Conservation (phyloP, 1,139 yeast genomes). For the Scheffersomyces stambukii region DNA sequence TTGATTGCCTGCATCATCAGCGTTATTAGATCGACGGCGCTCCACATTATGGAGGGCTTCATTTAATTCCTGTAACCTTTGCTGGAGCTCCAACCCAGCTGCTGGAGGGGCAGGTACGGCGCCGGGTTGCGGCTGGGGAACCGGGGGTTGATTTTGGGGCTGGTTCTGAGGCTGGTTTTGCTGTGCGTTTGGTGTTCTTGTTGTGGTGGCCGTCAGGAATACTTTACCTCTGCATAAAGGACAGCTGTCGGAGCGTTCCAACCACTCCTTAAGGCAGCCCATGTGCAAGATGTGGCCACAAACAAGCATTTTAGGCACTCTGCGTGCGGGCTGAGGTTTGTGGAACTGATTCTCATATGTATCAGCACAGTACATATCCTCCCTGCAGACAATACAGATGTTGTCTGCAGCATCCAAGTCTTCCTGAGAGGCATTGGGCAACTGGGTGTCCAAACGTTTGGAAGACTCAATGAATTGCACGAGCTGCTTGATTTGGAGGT, state of each 20-base stretch:
- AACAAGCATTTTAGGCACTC: constrained; percentile 66
- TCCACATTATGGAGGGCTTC: constrained; percentile 1
- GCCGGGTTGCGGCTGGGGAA: background rate
- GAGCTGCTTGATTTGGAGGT: constrained; percentile 50
- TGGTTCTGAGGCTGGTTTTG: background rate
- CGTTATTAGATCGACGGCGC: too few species aligned
- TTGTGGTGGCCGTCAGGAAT: constrained; percentile 15
- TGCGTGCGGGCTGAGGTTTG: constrained; percentile 33
- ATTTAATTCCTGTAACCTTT: constrained; percentile 3
- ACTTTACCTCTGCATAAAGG: constrained; percentile 90
- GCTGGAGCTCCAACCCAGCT: constrained; percentile 2
- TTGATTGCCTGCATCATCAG: too few species aligned
- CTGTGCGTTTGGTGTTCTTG: too few species aligned
- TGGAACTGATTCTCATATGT: constrained; percentile 20
- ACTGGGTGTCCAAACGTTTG: constrained; percentile 58
- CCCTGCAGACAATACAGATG: constrained; percentile 81
- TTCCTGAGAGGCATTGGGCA: constrained; percentile 55
- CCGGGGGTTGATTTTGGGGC: background rate
- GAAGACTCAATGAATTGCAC: constrained; percentile 57
- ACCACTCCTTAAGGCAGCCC: constrained; percentile 91
- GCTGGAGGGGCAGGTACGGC: constrained; percentile 1
- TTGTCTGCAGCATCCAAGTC: constrained; percentile 61
- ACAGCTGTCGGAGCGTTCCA: constrained; percentile 85
- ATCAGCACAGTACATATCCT: constrained; percentile 58
- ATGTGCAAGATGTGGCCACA: constrained; percentile 89